Conservation (phyloP, 192 early-diverging fungal species). For the Backusella tarrabulga region DNA sequence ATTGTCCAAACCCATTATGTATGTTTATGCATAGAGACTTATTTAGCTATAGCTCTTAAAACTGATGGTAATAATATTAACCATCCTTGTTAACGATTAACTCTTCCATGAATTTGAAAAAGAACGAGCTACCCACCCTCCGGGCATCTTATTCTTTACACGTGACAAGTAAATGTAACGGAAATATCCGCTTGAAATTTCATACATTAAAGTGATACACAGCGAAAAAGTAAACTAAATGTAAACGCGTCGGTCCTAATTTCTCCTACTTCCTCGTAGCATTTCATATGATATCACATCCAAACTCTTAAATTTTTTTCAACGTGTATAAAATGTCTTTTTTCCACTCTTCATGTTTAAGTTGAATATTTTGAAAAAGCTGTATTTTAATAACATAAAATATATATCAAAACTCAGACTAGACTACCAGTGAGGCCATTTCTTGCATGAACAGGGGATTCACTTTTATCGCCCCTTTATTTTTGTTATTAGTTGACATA, state of each 20-base stretch:
- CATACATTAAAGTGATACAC: neutral
- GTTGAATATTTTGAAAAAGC: neutral
- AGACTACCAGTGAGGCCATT: neutral
- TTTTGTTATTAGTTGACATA: neutral
- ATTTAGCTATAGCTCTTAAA: neutral
- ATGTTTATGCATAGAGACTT: neutral
- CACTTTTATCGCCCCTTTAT: slow-evolving; percentile 1
- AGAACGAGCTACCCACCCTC: neutral
- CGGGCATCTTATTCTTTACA: neutral
- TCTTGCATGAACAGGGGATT: neutral
- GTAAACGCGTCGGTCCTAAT: neutral
- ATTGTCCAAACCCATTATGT: neutral
- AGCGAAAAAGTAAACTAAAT: neutral
- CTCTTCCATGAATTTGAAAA: neutral
- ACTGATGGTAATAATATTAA: neutral
- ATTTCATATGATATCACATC: neutral
- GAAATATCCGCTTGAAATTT: slow-evolving; percentile 8
- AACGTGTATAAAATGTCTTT: neutral
- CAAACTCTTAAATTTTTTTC: neutral
- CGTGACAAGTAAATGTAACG: neutral
- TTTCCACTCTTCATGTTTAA: neutral
- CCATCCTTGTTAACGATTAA: neutral
- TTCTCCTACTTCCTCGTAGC: neutral
- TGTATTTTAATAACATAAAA: neutral
- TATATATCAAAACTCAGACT: neutral